A percentile compares a stretch with the other conserved stretches of the same genome.
Conservation (phyloP, 805 yeast genomes). For the Metschnikowia orientalis region DNA sequence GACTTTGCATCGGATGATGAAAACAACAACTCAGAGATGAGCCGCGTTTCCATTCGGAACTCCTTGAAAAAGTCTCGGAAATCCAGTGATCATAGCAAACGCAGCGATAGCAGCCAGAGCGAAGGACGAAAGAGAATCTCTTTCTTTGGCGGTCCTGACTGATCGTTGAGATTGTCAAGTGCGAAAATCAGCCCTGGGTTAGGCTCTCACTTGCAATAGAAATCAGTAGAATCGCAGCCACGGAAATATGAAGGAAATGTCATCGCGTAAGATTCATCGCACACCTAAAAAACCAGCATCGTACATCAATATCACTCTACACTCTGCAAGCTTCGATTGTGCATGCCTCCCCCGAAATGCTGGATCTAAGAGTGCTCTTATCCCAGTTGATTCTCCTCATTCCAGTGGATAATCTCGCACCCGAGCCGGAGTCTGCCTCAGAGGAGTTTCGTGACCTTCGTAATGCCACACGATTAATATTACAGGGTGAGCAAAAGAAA, state of each 20-base stretch:
- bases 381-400: conserved; percentile 17
- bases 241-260: too few relatives aligned
- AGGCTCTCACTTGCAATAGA: too few relatives aligned
- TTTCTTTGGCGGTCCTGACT: conserved; percentile 19
- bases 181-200: too few relatives aligned
- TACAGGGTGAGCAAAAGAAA: conserved; percentile 24
- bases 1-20: conserved; percentile 47
- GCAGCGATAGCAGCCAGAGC: conserved; percentile 24
- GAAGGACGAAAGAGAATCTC: conserved; percentile 24
- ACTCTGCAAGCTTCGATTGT: too few relatives aligned
- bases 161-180: too few relatives aligned
- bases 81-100: conserved; percentile 26
- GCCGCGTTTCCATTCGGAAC: conserved; percentile 36
- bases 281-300: too few relatives aligned
- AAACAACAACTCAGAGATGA: conserved; percentile 34
- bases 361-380: conserved; percentile 7
- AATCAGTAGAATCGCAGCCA: too few relatives aligned
- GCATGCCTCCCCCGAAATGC: too few relatives aligned
- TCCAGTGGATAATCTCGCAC: conserved; percentile 9
- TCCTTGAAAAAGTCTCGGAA: conserved; percentile 32
- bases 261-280: too few relatives aligned
- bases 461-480: conserved; percentile 3
- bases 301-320: too few relatives aligned
- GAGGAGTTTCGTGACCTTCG: conserved; percentile 1
- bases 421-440: not conserved